Evolutionary conservation across 306 rosid species (phyloP).

Genomic region (Castanea crenata): DNA sequence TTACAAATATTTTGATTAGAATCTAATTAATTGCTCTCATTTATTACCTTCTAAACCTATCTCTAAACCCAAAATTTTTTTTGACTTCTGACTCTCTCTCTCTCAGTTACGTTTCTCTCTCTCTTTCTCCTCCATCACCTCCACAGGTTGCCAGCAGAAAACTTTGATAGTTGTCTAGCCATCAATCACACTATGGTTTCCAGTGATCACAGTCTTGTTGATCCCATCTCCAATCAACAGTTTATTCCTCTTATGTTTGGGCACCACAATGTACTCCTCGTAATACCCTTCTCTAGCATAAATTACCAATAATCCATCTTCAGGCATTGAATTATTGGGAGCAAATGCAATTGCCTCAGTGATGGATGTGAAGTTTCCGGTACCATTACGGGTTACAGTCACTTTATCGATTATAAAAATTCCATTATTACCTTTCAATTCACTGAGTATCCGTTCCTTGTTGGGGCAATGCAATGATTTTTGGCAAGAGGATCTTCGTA

Average conservation of each 20-base stretch:
- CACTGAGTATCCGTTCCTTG: constrained; percentile 37
- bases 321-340: constrained; percentile 46
- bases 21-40: too few species aligned
- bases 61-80: too few species aligned
- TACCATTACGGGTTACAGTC: constrained; percentile 44
- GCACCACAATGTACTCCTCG: constrained; percentile 57
- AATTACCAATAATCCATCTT: constrained; percentile 67
- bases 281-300: constrained; percentile 58
- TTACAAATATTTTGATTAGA: too few species aligned
- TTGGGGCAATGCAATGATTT: constrained; percentile 26
- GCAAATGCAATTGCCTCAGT: constrained; percentile 60
- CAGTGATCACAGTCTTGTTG: constrained; percentile 56
- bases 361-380: constrained; percentile 62
- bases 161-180: constrained; percentile 54
- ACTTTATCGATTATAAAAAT: constrained; percentile 44
- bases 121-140: too few species aligned
- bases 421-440: constrained; percentile 34
- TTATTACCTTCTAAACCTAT: too few species aligned
- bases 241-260: constrained; percentile 50
- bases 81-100: too few species aligned
- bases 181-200: constrained; percentile 59
- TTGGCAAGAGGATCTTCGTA: constrained; percentile 34
- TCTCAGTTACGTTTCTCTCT: too few species aligned
- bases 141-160: too few species aligned
- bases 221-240: constrained; percentile 80